Evolutionary conservation across 306 rosid genomes (phyloP).

Genomic region (Rubus parviflorus): DNA sequence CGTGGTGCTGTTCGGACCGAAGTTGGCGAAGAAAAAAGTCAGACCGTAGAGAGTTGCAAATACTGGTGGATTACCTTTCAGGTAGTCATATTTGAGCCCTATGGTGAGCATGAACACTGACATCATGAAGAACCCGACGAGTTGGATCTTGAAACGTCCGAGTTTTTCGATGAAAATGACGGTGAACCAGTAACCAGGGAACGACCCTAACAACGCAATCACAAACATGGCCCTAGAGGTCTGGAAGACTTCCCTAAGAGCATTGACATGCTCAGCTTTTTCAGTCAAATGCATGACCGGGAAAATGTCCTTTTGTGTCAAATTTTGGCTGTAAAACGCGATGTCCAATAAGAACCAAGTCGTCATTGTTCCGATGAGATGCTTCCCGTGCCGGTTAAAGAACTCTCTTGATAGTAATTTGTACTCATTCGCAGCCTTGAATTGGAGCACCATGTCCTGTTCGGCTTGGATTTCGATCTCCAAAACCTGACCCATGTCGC

Average conservation of each 20-base stretch:
- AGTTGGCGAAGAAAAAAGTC: conserved; percentile 77
- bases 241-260: conserved; percentile 47
- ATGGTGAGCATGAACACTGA: conserved; percentile 60
- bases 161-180: conserved; percentile 57
- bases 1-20: conserved; percentile 75
- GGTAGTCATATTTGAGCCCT: conserved; percentile 38
- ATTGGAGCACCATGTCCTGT: conserved; percentile 49
- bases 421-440: conserved; percentile 53
- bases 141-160: conserved; percentile 69
- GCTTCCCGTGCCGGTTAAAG: conserved; percentile 41
- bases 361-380: conserved; percentile 60
- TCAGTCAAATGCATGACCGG: conserved; percentile 47
- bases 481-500: conserved; percentile 63
- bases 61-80: conserved; percentile 14
- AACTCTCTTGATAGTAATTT: conserved; percentile 45
- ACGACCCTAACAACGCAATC: conserved; percentile 62
- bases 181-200: conserved; percentile 81
- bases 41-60: conserved; percentile 41
- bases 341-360: conserved; percentile 77
- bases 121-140: conserved; percentile 80
- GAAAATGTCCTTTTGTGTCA: conserved; percentile 77
- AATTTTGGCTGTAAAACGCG: conserved; percentile 72
- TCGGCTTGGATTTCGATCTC: conserved; percentile 63
- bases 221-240: conserved; percentile 77
- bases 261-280: not conserved